Percentiles rank a stretch among this genome's conserved stretches.
Evolutionary conservation across 768 basidiomycete species (phyloP).

Genomic region (Imleria badia): DNA sequence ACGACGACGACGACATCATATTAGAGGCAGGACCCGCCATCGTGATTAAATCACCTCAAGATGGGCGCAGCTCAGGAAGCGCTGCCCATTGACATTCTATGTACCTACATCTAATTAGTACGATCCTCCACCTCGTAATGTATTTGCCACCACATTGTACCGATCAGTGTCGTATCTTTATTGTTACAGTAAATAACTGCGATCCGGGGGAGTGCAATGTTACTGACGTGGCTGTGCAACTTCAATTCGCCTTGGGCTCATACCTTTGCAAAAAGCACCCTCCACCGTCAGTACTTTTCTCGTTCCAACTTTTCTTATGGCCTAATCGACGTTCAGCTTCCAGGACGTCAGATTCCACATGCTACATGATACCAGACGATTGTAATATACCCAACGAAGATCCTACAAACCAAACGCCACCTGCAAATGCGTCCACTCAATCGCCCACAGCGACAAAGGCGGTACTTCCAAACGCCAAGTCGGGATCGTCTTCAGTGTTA

Average conservation of each 20-base stretch:
- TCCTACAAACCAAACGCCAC: conserved; percentile 13
- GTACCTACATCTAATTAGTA: conserved; percentile 10
- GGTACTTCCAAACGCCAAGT: conserved; percentile 2
- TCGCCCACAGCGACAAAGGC: conserved; percentile 10
- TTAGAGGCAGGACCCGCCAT: conserved; percentile 73
- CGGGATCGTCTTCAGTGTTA: conserved; percentile 2
- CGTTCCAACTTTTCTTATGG: not conserved
- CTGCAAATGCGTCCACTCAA: conserved; percentile 18
- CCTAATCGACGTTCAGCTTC: not conserved
- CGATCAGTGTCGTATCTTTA: not conserved
- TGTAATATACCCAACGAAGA: conserved; percentile 7
- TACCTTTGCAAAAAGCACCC: not conserved
- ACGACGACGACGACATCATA: conserved; percentile 69
- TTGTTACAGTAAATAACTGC: not conserved
- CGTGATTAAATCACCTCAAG: conserved; percentile 37
- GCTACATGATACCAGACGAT: conserved; percentile 32
- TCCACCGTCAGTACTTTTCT: conserved; percentile 2
- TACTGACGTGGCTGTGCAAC: not conserved
- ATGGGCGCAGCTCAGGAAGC: conserved; percentile 27
- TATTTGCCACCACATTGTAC: conserved; percentile 17
- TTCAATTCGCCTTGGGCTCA: too few relatives aligned
- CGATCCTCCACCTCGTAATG: conserved; percentile 11
- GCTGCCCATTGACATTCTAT: conserved; percentile 13
- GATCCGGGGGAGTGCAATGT: not conserved
- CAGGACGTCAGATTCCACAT: conserved; percentile 14